Evolutionary conservation across 495 filamentous ascomycete genomes (phyloP).

Genomic region (Hypoxylon rickii): DNA sequence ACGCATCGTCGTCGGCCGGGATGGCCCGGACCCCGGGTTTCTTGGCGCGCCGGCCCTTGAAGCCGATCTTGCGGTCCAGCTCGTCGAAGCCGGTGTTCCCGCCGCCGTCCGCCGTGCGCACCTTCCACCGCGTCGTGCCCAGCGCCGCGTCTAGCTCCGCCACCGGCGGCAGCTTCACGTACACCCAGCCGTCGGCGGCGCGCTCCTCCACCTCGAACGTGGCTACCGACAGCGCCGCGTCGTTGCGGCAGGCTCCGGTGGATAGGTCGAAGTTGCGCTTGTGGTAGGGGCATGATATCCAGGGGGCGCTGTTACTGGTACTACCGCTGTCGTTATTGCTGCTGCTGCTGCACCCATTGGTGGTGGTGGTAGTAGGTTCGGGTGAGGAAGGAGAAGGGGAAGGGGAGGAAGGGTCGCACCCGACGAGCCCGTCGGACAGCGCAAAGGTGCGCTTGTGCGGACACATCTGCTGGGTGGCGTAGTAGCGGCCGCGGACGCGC

Average conservation of each 20-base stretch:
- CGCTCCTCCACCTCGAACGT: conserved; percentile 83
- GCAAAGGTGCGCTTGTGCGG: conserved; percentile 94
- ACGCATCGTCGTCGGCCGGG: background rate
- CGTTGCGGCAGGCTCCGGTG: conserved; percentile 76
- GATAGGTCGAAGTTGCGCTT: conserved; percentile 88
- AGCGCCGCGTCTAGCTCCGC: conserved; percentile 84
- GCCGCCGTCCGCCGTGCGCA: conserved; percentile 71
- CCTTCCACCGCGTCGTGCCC: conserved; percentile 82
- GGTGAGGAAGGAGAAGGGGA: conserved; percentile 50
- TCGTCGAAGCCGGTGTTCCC: conserved; percentile 56
- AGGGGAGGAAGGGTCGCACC: conserved; percentile 61
- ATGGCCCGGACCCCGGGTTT: conserved; percentile 25
- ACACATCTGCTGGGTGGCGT: conserved; percentile 97
- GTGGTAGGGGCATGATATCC: conserved; percentile 89
- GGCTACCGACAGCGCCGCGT: conserved; percentile 77
- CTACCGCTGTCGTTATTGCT: background rate
- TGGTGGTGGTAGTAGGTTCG: background rate
- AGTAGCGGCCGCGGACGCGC: conserved; percentile 81
- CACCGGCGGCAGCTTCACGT: conserved; percentile 81
- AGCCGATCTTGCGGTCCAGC: conserved; percentile 66
- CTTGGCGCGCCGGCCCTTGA: conserved; percentile 46
- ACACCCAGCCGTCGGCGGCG: conserved; percentile 79
- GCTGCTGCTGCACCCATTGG: conserved; percentile 9
- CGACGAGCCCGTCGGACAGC: conserved; percentile 83
- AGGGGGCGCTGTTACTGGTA: conserved; percentile 68